A percentile compares a stretch with the other conserved stretches of the same genome.
Conservation (phyloP, 2,329 filamentous ascomycete species). For the Neofusicoccum kwambonambiense region DNA sequence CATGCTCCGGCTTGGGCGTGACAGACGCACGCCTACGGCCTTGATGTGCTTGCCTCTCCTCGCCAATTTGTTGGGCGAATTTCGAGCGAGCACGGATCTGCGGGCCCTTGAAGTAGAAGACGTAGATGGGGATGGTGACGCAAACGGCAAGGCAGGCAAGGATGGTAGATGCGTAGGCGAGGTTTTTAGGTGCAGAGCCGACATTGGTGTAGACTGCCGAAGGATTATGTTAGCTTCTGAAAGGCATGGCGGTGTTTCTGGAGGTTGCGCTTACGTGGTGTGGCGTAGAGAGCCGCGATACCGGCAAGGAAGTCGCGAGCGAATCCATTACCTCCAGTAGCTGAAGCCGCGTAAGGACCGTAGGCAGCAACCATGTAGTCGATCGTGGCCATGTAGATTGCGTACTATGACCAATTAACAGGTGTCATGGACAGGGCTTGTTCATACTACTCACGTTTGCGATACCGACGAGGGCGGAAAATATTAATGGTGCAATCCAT, state of each 20-base stretch:
- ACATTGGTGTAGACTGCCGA: constrained; percentile 33
- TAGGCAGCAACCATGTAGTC: constrained; percentile 76
- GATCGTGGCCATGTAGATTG: constrained; percentile 74
- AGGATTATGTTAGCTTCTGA: constrained; percentile 22
- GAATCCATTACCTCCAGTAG: constrained; percentile 74
- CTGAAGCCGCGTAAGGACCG: constrained; percentile 70
- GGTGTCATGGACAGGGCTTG: no score
- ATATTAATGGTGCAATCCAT: constrained; percentile 69
- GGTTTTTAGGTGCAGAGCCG: constrained; percentile 34
- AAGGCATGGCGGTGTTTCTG: constrained; percentile 26
- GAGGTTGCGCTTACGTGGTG: constrained; percentile 42
- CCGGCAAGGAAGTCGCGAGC: constrained; percentile 72
- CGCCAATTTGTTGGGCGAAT: constrained; percentile 50
- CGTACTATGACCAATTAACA: constrained; percentile 40
- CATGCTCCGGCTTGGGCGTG: neutral
- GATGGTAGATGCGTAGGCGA: constrained; percentile 56
- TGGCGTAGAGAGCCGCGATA: constrained; percentile 66
- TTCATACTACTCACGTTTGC: constrained; percentile 51
- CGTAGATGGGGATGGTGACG: constrained; percentile 54
- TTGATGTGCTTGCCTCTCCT: constrained; percentile 29
- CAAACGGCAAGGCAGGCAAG: constrained; percentile 52
- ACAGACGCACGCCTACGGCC: constrained; percentile 23
- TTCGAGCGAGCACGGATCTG: constrained; percentile 50
- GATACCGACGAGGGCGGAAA: constrained; percentile 65
- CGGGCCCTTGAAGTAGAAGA: constrained; percentile 58